These are phyloP conservation scores for Hysterium pulicare DNA, from an alignment of 2,329 filamentous ascomycete species.

Conservation along the genomic window DNA sequence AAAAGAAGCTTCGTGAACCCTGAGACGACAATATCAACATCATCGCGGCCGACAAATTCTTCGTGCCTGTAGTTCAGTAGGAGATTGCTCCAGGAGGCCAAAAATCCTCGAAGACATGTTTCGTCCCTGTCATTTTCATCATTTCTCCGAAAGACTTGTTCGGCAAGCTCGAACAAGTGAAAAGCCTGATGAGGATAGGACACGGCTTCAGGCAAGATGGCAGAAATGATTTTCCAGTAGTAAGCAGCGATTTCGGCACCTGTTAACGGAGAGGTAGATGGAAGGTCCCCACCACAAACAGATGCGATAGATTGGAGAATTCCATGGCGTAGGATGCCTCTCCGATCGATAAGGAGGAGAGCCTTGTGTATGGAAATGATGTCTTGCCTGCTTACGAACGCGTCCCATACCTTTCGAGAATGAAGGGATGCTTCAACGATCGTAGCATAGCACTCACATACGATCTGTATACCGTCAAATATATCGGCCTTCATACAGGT, in stretches of 20 bases:
- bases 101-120: constrained; percentile 22
- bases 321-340: constrained; percentile 22
- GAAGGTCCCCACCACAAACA: constrained; percentile 32
- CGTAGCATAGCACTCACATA: constrained; percentile 25
- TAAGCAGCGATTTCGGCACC: constrained; percentile 26
- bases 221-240: constrained; percentile 33
- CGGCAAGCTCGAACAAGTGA: constrained; percentile 35
- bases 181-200: constrained; percentile 20
- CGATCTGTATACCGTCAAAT: constrained; percentile 9
- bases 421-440: constrained; percentile 37
- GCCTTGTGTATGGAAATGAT: constrained; percentile 24
- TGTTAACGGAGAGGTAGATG: constrained; percentile 28
- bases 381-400: constrained; percentile 24
- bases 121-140: constrained; percentile 34
- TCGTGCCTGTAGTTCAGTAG: constrained; percentile 31
- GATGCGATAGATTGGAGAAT: constrained; percentile 30
- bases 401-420: constrained; percentile 31
- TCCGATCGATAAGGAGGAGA: constrained; percentile 26
- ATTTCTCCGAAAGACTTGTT: constrained; percentile 32
- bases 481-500: constrained; percentile 14
- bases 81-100: constrained; percentile 30
- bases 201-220: constrained; percentile 27
- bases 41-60: constrained; percentile 34
- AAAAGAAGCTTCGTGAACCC: constrained; percentile 41
- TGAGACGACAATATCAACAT: constrained; percentile 33